Conservation (phyloP, 495 filamentous ascomycete genomes). For the Tuber brumale region DNA sequence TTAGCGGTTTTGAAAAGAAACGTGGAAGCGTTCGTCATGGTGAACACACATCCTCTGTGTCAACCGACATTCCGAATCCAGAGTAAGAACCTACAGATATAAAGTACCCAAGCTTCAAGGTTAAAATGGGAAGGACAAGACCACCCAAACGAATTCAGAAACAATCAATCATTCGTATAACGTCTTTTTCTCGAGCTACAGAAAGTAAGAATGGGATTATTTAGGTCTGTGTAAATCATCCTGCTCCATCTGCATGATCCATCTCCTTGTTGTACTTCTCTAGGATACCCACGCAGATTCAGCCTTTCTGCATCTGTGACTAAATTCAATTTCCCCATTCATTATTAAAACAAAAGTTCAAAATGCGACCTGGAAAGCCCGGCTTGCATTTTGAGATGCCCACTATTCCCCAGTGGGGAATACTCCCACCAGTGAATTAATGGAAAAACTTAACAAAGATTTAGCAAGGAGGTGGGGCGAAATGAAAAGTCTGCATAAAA, state of each 20-base stretch:
- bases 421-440: too few relatives aligned
- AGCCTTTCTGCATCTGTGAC: constrained; percentile 72
- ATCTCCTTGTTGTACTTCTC: constrained; percentile 62
- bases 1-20: too few relatives aligned
- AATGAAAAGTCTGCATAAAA: too few relatives aligned
- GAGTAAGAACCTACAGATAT: neutral
- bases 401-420: constrained; percentile 93
- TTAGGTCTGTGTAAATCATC: neutral
- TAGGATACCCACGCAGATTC: constrained; percentile 61
- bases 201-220: neutral
- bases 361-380: neutral
- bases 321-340: constrained; percentile 50
- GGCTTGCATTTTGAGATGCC: constrained; percentile 87
- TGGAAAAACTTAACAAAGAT: too few relatives aligned
- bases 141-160: neutral
- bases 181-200: neutral
- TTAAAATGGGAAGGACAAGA: neutral
- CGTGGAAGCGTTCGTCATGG: too few relatives aligned
- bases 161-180: neutral
- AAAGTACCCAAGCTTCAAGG: neutral
- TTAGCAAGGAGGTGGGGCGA: too few relatives aligned
- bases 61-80: too few relatives aligned
- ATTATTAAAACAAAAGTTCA: neutral
- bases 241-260: constrained; percentile 51
- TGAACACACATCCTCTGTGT: too few relatives aligned